Evolutionary conservation across 2,329 filamentous ascomycete species (phyloP).

Genomic region (Allantophomopsis lycopodina): DNA sequence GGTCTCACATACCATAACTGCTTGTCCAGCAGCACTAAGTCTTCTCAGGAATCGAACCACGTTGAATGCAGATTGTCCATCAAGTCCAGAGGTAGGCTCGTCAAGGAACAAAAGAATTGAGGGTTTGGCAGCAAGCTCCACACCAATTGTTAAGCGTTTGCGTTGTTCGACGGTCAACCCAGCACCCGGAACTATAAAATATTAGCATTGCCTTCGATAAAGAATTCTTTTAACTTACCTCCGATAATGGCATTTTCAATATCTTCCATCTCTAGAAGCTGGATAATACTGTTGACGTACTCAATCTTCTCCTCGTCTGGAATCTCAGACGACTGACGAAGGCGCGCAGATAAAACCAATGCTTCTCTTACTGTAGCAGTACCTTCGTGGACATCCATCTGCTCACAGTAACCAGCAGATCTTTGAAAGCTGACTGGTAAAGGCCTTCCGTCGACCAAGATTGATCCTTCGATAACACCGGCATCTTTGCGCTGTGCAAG

Average conservation of each 20-base stretch:
- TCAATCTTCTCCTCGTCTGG: slow-evolving; percentile 65
- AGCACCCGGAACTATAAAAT: slow-evolving; percentile 22
- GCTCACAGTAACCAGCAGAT: slow-evolving; percentile 63
- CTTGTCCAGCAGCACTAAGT: slow-evolving; percentile 35
- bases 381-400: slow-evolving; percentile 75
- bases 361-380: slow-evolving; percentile 79
- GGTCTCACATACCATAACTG: slow-evolving; percentile 23
- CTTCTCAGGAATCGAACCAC: slow-evolving; percentile 45
- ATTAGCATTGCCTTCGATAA: not conserved
- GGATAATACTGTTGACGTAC: slow-evolving; percentile 62
- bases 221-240: slow-evolving; percentile 18
- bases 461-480: slow-evolving; percentile 75
- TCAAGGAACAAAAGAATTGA: slow-evolving; percentile 44
- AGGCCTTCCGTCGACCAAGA: slow-evolving; percentile 50
- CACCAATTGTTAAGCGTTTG: slow-evolving; percentile 43
- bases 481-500: slow-evolving; percentile 75
- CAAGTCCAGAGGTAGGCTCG: slow-evolving; percentile 43
- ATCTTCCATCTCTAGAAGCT: slow-evolving; percentile 47
- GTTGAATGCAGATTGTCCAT: slow-evolving; percentile 45
- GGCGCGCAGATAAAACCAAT: slow-evolving; percentile 67
- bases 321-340: slow-evolving; percentile 66
- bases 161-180: slow-evolving; percentile 45
- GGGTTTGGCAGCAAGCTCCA: slow-evolving; percentile 37
- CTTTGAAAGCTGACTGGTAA: slow-evolving; percentile 74
- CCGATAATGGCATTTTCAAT: slow-evolving; percentile 51